Evolutionary conservation across 257 asterid species (phyloP), one percentile per base, ranked within the genome.

Genomic region (Lavandula angustifolia): DNA sequence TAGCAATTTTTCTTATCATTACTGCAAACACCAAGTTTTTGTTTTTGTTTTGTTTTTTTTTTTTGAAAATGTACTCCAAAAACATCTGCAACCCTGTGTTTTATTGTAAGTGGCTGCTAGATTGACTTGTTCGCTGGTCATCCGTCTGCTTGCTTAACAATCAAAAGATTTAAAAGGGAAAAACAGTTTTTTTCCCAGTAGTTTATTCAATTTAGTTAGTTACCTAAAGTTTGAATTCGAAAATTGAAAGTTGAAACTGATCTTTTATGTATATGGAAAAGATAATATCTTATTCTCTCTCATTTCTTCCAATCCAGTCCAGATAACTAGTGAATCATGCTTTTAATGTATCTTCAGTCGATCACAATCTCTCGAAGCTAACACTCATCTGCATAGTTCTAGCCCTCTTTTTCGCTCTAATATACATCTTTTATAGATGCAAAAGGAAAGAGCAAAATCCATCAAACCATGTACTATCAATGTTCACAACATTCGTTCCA

Each of bases 331-430:
- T 37, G 9, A 37, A 46, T 13, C 22, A 46, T 46, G 51, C 50
- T 12, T 11, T 44, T 6, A 44, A 16, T 44, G 17, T 44, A 44
- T 44, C 50, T 3, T 14, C 16, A 44, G 50, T n/a, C 5, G 7
- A 44, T 17, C 50, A 9, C 50, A 49, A 49, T 49, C 55, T 49
- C 55, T 76, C 74, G 7, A 44, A 44, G 7, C 50, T 56, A 49
- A 54, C 78, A 63, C 1, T 63, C 22, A 60, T 76, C 29, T 73
- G 72, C 82, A 12, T 44, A 18, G 51, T 79, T 11, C 4, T 74
- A 42, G 27, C 55, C 64, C 40, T 78, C 6, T 54, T 58, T 56
- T n/a, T 72, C 66, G 42, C 54, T n/a, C 29, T 58, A 8, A 60
- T 63, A 67, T 64, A 64, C 76, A 54, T 55, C 53, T 60, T 6